A percentile compares a stretch with the other conserved stretches of the same genome.
Evolutionary conservation across 345 rosid species (phyloP).

Genomic region (Citrus cavaleriei): DNA sequence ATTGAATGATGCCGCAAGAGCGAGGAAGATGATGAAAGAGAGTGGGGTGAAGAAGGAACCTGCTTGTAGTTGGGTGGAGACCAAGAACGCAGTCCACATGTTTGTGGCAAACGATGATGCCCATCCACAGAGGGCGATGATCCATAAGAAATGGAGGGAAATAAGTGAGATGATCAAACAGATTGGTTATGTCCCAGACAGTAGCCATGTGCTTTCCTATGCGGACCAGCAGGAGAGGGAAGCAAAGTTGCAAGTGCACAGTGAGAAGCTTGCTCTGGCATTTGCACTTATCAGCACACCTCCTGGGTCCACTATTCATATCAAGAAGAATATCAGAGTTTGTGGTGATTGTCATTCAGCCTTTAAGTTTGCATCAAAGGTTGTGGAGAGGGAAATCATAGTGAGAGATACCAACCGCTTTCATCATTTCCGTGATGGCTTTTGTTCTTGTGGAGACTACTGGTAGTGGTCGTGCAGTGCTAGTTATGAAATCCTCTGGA

Average conservation of each 20-base stretch:
- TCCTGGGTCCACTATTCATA: conserved; percentile 53
- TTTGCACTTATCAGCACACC: conserved; percentile 60
- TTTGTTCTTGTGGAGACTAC: conserved; percentile 60
- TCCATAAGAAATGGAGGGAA: conserved; percentile 46
- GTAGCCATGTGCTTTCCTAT: conserved; percentile 48
- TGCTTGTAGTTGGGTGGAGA: conserved; percentile 69
- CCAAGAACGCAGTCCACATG: conserved; percentile 44
- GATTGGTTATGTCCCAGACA: conserved; percentile 59
- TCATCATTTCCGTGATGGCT: conserved; percentile 59
- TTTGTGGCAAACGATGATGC: conserved; percentile 64
- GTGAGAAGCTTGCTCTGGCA: conserved; percentile 76
- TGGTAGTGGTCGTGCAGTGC: conserved; percentile 34
- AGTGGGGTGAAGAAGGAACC: conserved; percentile 60
- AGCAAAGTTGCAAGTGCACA: conserved; percentile 53
- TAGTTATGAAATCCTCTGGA: not conserved
- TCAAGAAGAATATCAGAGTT: conserved; percentile 67
- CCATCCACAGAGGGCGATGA: conserved; percentile 54
- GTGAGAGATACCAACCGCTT: conserved; percentile 69
- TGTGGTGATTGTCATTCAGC: conserved; percentile 74
- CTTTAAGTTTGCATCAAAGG: conserved; percentile 54
- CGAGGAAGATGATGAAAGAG: conserved; percentile 53
- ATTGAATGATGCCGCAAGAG: conserved; percentile 55
- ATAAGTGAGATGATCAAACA: conserved; percentile 48
- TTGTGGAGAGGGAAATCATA: conserved; percentile 44
- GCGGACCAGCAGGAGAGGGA: conserved; percentile 61